These are phyloP conservation scores for Leavenworthia alabamica DNA, from an alignment of 345 rosid species.

Conservation along the genomic window DNA sequence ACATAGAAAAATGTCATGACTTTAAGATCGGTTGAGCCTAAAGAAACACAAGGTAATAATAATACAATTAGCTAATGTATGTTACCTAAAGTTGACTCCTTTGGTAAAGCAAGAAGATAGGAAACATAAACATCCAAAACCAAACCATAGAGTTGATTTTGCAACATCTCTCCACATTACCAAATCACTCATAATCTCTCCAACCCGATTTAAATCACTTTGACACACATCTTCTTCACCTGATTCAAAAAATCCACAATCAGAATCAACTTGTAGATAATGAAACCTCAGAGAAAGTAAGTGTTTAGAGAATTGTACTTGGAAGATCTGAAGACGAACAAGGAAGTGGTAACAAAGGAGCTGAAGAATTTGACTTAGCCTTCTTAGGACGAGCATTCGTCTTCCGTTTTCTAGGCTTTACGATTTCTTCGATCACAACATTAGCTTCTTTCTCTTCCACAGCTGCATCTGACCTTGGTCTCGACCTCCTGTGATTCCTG, in stretches of 20 bases:
- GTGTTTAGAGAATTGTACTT: conserved; percentile 34
- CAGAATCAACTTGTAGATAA: too few species aligned
- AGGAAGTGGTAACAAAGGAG: conserved; percentile 34
- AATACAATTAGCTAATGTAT: neutral
- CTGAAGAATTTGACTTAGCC: conserved; percentile 44
- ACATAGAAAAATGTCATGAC: neutral
- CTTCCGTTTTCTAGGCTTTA: conserved; percentile 49
- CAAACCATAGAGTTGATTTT: conserved; percentile 88
- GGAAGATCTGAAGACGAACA: conserved; percentile 38
- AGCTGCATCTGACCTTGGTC: conserved; percentile 53
- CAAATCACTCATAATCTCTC: conserved; percentile 51
- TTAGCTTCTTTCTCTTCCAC: conserved; percentile 50
- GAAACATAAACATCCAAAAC: conserved; percentile 63
- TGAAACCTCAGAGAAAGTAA: neutral
- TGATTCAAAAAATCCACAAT: too few species aligned
- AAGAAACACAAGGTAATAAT: neutral
- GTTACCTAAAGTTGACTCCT: conserved; percentile 72
- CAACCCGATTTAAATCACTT: conserved; percentile 50
- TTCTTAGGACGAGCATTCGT: conserved; percentile 52
- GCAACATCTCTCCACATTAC: conserved; percentile 81
- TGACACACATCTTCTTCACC: conserved; percentile 40
- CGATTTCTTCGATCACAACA: conserved; percentile 37
- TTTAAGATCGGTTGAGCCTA: neutral
- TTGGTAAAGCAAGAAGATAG: conserved; percentile 71
- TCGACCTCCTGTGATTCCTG: conserved; percentile 46